Conservation (phyloP, 805 yeast species). For the Lachancea thermotolerans region DNA sequence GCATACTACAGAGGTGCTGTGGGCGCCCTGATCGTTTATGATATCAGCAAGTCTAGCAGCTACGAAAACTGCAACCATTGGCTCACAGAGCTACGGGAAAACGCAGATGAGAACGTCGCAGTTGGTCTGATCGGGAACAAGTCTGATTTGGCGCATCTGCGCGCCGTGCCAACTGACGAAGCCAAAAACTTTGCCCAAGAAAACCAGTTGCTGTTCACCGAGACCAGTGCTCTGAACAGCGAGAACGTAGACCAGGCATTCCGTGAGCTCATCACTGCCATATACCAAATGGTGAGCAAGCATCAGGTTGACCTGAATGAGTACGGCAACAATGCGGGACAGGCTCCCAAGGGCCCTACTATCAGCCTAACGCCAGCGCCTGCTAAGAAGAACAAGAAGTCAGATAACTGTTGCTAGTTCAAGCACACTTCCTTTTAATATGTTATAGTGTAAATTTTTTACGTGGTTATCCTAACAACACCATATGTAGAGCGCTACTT, state of each 20-base stretch:
- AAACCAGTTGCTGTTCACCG: conserved; percentile 86
- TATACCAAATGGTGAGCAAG: conserved; percentile 89
- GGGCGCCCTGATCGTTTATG: conserved; percentile 93
- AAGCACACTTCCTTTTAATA: neutral
- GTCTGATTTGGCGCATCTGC: conserved; percentile 80
- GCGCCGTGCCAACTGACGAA: conserved; percentile 97
- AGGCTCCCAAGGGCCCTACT: conserved; percentile 79
- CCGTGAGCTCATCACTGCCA: conserved; percentile 86
- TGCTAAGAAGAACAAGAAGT: conserved; percentile 56
- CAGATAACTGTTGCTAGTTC: conserved; percentile 58
- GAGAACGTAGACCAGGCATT: conserved; percentile 94
- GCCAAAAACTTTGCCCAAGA: conserved; percentile 92
- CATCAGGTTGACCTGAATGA: conserved; percentile 88
- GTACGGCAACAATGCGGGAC: conserved; percentile 32
- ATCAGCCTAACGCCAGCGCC: conserved; percentile 92
- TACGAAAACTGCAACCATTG: conserved; percentile 83
- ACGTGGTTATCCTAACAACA: too few species aligned
- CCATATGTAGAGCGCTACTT: neutral
- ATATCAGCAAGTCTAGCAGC: conserved; percentile 82
- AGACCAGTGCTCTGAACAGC: conserved; percentile 89
- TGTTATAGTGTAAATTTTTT: neutral
- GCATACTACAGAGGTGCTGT: conserved; percentile 98
- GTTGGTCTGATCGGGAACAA: conserved; percentile 92
- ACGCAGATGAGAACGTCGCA: conserved; percentile 92
- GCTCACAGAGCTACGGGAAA: conserved; percentile 84